These are phyloP conservation scores for Spergularia marina DNA, from an alignment of 148 eudicot genomes.

Conservation along the genomic window DNA sequence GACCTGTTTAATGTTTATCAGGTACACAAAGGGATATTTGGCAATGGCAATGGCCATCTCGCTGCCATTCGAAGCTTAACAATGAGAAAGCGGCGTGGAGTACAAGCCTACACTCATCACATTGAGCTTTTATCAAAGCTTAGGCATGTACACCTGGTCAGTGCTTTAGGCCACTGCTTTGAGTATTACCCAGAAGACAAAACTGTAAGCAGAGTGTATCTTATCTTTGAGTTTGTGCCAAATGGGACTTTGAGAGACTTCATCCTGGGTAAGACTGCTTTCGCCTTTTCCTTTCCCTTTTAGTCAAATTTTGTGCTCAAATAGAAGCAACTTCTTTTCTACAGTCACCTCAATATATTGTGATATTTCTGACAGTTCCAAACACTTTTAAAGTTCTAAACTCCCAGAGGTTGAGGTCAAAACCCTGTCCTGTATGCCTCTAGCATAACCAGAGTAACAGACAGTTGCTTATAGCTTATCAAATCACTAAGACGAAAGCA, in stretches of 20 bases:
- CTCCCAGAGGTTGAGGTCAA: no score
- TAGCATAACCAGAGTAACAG: no score
- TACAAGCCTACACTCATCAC: constrained; percentile 60
- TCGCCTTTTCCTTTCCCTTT: no score
- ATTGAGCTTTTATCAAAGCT: constrained; percentile 73
- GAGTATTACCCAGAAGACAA: constrained; percentile 66
- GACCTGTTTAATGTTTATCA: constrained; percentile 18
- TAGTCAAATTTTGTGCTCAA: no score
- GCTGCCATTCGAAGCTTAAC: constrained; percentile 66
- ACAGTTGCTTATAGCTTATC: no score
- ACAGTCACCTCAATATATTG: no score
- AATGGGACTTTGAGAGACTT: constrained; percentile 60
- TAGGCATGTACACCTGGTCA: constrained; percentile 61
- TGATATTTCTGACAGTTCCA: no score
- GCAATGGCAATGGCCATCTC: constrained; percentile 47
- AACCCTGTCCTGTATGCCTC: no score
- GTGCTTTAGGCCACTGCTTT: constrained; percentile 77
- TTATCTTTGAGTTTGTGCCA: constrained; percentile 63
- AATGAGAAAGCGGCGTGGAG: constrained; percentile 54
- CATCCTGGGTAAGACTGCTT: constrained; percentile 42
- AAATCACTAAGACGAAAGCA: no score
- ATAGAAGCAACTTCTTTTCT: no score
- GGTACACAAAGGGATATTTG: constrained; percentile 62
- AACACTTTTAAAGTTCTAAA: no score
- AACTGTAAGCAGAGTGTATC: constrained; percentile 44